A percentile compares a stretch with the other conserved stretches of the same genome.
Evolutionary conservation across 805 yeast species (phyloP).

Genomic region (Sugiyamaella chiloensis): DNA sequence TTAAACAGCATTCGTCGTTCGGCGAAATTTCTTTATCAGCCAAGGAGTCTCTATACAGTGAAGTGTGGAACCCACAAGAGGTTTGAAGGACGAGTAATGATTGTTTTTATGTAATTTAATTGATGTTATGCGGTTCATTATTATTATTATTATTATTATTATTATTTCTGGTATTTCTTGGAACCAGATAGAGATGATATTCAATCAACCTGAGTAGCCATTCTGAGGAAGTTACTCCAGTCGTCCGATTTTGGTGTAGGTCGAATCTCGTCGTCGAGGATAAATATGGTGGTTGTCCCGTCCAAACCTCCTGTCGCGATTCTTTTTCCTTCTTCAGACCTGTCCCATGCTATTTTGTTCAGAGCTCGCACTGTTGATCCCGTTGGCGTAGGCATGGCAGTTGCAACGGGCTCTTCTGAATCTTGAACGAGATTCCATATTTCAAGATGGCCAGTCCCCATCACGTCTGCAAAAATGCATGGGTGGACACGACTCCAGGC

Average conservation of each 20-base stretch:
- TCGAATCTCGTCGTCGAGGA: conserved; percentile 18
- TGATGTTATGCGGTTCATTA: no score
- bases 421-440: conserved; percentile 39
- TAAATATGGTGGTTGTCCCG: conserved; percentile 32
- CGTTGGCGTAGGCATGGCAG: conserved; percentile 19
- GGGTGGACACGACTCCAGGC: conserved; percentile 37
- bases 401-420: conserved; percentile 29
- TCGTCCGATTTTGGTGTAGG: conserved; percentile 16
- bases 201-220: conserved; percentile 6
- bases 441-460: conserved; percentile 34
- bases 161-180: neutral
- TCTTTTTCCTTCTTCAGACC: conserved; percentile 19
- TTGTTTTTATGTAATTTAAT: no score
- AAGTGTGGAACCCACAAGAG: neutral
- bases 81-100: no score
- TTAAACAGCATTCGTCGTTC: conserved; percentile 59
- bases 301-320: conserved; percentile 36
- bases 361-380: conserved; percentile 24
- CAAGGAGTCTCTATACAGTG: conserved; percentile 26
- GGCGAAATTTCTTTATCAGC: conserved; percentile 55
- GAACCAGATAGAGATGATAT: neutral
- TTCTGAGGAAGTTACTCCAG: conserved; percentile 15
- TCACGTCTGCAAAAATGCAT: conserved; percentile 36
- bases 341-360: conserved; percentile 33
- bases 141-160: no score